Evolutionary conservation across 768 basidiomycete species (phyloP).

Genomic region (Trametes cinnabarina): DNA sequence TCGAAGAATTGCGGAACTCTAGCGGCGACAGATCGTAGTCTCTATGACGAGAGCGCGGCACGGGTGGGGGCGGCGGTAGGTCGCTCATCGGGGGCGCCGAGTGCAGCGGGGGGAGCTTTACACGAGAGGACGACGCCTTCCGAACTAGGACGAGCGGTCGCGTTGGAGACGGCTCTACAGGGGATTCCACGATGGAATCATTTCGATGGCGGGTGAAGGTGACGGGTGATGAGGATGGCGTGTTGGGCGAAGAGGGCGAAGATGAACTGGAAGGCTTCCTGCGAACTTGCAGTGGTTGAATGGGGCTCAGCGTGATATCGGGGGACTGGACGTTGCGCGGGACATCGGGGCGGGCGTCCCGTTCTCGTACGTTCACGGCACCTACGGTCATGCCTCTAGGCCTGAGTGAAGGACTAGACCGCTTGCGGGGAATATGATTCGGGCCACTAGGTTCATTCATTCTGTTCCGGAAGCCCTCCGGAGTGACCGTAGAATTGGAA

Average conservation of each 20-base stretch:
- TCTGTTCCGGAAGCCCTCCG: slow-evolving; percentile 8
- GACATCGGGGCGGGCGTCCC: slow-evolving; percentile 7
- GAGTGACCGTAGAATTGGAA: slow-evolving; percentile 20
- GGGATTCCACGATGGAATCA: slow-evolving; percentile 13
- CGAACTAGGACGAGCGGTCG: slow-evolving; percentile 26
- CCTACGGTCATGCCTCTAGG: slow-evolving; percentile 26
- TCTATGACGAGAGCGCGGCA: slow-evolving; percentile 12
- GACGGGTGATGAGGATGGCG: slow-evolving; percentile 18
- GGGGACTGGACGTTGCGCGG: slow-evolving; percentile 1
- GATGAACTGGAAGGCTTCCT: slow-evolving; percentile 24
- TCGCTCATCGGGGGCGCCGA: slow-evolving; percentile 24
- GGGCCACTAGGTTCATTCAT: slow-evolving; percentile 13
- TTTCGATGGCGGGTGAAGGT: slow-evolving; percentile 16
- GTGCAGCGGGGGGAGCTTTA: slow-evolving; percentile 23
- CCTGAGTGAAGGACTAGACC: slow-evolving; percentile 13
- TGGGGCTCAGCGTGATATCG: background rate
- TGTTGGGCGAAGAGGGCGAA: slow-evolving; percentile 15
- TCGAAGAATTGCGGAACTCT: slow-evolving; percentile 26
- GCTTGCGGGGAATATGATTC: background rate
- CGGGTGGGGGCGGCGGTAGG: slow-evolving; percentile 26
- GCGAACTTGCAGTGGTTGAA: slow-evolving; percentile 17
- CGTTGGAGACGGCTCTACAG: slow-evolving; percentile 14
- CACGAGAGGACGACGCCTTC: slow-evolving; percentile 26
- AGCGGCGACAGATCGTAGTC: slow-evolving; percentile 18
- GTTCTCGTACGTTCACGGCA: slow-evolving; percentile 3